Evolutionary conservation across 2,329 filamentous ascomycete genomes (phyloP).

Genomic region (Chaetomiaceae sp.): DNA sequence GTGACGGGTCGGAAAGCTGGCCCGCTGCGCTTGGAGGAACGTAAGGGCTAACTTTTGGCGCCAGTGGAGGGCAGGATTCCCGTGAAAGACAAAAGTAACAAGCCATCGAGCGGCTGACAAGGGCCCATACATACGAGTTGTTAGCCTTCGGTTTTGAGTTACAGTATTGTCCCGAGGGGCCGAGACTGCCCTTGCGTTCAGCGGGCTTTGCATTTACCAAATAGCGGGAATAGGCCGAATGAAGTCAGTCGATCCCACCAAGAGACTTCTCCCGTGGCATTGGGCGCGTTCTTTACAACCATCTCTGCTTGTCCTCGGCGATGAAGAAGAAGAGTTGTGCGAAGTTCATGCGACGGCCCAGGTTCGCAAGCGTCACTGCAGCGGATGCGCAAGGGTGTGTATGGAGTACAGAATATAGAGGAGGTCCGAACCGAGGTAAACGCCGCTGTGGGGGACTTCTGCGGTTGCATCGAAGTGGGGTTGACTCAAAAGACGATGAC

Average conservation of each 20-base stretch:
- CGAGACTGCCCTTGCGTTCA: too few relatives aligned
- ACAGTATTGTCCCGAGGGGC: too few relatives aligned
- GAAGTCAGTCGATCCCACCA: not conserved
- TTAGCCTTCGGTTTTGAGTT: too few relatives aligned
- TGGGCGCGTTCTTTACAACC: not conserved
- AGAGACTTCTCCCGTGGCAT: not conserved
- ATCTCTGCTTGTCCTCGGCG: not conserved
- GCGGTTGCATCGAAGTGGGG: too few relatives aligned
- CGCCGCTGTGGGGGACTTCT: too few relatives aligned
- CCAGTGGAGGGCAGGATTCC: constrained; percentile 13
- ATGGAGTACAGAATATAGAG: too few relatives aligned
- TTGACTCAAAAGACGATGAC: too few relatives aligned
- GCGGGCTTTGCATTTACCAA: not conserved
- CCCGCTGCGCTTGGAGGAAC: constrained; percentile 10
- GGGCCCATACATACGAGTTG: not conserved
- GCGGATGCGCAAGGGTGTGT: too few relatives aligned
- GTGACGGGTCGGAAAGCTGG: constrained; percentile 3
- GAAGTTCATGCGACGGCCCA: too few relatives aligned
- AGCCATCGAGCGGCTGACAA: constrained; percentile 6
- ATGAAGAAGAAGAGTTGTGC: not conserved
- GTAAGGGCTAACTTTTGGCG: constrained; percentile 16
- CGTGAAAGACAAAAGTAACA: not conserved
- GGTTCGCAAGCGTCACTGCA: too few relatives aligned
- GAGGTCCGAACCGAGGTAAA: too few relatives aligned
- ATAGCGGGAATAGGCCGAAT: not conserved